A percentile compares a stretch with the other conserved stretches of the same genome.
Conservation (phyloP, 2,329 filamentous ascomycete genomes). For the Cladosporium austrohemisphaericum region DNA sequence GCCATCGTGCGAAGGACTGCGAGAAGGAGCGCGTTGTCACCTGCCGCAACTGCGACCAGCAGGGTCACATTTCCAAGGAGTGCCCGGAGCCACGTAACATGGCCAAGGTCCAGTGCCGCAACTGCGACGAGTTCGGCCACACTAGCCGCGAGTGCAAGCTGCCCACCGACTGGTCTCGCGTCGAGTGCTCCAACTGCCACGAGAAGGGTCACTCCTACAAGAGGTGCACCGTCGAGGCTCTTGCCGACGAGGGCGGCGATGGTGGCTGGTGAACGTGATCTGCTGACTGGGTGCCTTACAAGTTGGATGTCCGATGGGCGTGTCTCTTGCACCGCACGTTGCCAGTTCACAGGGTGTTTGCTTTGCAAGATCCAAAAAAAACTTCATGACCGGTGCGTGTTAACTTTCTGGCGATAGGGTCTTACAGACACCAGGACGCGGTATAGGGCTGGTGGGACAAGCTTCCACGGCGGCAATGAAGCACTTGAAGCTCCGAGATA, state of each 20-base stretch:
- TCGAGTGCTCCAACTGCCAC: constrained; percentile 46
- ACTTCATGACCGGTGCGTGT: too few species aligned
- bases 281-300: too few species aligned
- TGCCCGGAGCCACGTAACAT: constrained; percentile 59
- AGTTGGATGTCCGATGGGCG: background rate
- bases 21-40: constrained; percentile 32
- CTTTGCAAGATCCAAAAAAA: too few species aligned
- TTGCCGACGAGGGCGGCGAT: constrained; percentile 14
- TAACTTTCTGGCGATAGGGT: too few species aligned
- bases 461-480: too few species aligned
- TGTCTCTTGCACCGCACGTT: background rate
- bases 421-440: too few species aligned
- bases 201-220: constrained; percentile 28
- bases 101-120: constrained; percentile 46
- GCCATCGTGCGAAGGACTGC: constrained; percentile 33
- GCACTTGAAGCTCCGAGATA: background rate
- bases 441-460: too few species aligned
- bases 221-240: constrained; percentile 25
- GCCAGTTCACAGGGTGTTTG: too few species aligned
- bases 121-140: constrained; percentile 40
- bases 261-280: too few species aligned
- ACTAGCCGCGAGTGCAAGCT: constrained; percentile 24
- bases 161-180: constrained; percentile 38
- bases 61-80: constrained; percentile 60
- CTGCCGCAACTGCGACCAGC: constrained; percentile 38